Base-by-base conservation (phyloP, 345 rosid genomes). In the Erucastrum elatum region DNA sequence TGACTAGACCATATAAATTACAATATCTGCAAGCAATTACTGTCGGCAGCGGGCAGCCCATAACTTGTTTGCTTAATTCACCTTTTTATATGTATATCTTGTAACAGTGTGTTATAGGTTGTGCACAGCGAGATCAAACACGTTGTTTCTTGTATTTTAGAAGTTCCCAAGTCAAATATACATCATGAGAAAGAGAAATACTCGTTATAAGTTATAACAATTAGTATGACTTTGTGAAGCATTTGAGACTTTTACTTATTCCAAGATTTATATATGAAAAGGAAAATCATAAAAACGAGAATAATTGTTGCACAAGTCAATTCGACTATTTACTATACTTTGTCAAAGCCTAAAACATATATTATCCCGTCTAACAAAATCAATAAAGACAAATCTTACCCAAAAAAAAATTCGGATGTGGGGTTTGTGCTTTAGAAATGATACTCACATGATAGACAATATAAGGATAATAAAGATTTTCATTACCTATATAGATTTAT, bases 21-120 rank as follows among this genome's bases (percentile, higher is more conserved):
- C 17, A 49, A 49, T 49, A 49, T 78, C 73, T 72, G 4, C 64
- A 34, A 60, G 12, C 56, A 60, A 46, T 61, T n/a, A 51, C 27
- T 68, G 75, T 74, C 82, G 75, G 75, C 49, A 70, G 75, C 49
- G 3, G 2, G 30, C 30, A 79, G 26, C 74, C 70, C 82, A 79
- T 79, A 72, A 73, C 65, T 59, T 79, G 53, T 73, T 59, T 72
- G 33, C 68, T 66, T 66, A 78, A 72, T 16, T 55, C 5, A 7
- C 21, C 11, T 39, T 55, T 58, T 65, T 59, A 25, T 59, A 60
- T 49, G 27, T 71, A 39, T 60, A 59, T 58, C 29, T 58, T 29
- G 6, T 29, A 59, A 72, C 46, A 60, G 58, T 44, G 55, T 78
- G 82, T 26, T 69, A 67, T 79, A 79, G 74, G 70, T 72, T 66